Base-by-base conservation (phyloP, 371 early-diverging fungal genomes). In the Phascolomyces articulosus region DNA sequence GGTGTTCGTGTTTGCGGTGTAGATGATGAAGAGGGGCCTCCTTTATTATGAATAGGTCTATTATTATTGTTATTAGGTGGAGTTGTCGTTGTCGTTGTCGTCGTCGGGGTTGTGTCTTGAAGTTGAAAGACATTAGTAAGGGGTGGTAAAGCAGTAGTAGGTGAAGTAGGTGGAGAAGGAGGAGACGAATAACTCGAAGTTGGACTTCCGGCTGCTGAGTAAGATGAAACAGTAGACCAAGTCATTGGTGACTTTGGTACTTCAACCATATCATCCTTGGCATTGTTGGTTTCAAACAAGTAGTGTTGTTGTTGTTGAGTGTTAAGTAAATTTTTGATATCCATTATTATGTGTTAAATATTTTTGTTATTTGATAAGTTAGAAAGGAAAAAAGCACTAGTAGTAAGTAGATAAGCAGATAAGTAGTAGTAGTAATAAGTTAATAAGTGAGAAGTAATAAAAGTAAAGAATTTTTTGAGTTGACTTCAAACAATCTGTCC, bases 1-100 rank as follows among this genome's bases (percentile, higher is more conserved):
- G 82, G 82, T 48, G 77, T 77, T 53, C 82, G 77, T n/a, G 79
- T 79, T 65, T 80, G 80, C 21, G 75, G 64, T 31, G 68, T 54
- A 18, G 51, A 51, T 51, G n/a, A n/a, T n/a, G n/a, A n/a, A n/a
- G n/a, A n/a, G n/a, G n/a, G n/a, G n/a, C 51, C 23, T 51, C 23
- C 51, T 23, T 51, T 51, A 51, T 51, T 51, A n/a, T 44, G 44
- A 23, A 3, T 7, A 23, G 2, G 24, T 51, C 51, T 47, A 18
- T 55, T 44, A 47, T 40, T 20, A n/a, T n/a, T n/a, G n/a, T n/a
- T n/a, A n/a, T n/a, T n/a, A n/a, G 34, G 34, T 34, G 6, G 34
- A 9, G 34, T 34, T 34, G 34, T 40, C 64, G 47, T 40, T 56
- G 60, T 63, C 40, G 38, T 31, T 34, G 59, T 24, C 27, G 60